A percentile compares a stretch with the other conserved stretches of the same genome.
Conservation (phyloP, 495 filamentous ascomycete species). For the Penicillium nucicola region DNA sequence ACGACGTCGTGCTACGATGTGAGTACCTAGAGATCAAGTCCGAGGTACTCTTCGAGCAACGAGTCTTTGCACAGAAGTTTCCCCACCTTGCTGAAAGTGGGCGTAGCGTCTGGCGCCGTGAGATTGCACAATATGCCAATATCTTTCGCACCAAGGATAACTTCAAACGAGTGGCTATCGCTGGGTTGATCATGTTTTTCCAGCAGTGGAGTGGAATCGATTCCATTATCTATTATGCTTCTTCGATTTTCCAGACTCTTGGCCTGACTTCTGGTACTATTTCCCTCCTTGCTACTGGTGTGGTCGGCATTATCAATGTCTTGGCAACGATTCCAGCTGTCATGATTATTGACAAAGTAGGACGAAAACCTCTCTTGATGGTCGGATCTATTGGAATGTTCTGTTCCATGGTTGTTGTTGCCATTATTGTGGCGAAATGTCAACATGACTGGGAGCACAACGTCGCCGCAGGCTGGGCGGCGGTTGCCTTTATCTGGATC, state of each 20-base stretch:
- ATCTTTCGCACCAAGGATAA: constrained; percentile 7
- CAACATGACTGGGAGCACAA: constrained; percentile 56
- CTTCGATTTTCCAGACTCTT: constrained; percentile 56
- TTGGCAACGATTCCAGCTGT: constrained; percentile 58
- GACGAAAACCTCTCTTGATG: constrained; percentile 61
- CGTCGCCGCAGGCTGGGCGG: constrained; percentile 64
- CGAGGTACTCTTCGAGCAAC: constrained; percentile 68
- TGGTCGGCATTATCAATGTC: constrained; percentile 66
- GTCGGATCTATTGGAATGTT: constrained; percentile 65
- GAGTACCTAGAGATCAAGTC: constrained; percentile 76
- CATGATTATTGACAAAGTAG: constrained; percentile 63
- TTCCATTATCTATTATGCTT: constrained; percentile 59
- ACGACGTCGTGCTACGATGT: constrained; percentile 64
- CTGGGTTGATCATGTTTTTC: constrained; percentile 3
- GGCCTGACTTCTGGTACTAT: constrained; percentile 45
- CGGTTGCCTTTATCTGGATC: constrained; percentile 72
- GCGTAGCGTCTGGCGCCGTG: not conserved
- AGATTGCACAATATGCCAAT: constrained; percentile 24
- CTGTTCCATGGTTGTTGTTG: constrained; percentile 58
- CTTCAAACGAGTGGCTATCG: not conserved
- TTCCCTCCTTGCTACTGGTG: constrained; percentile 57
- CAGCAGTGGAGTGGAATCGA: constrained; percentile 18
- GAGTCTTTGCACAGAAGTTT: constrained; percentile 61
- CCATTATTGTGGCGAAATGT: constrained; percentile 61
- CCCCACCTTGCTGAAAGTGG: constrained; percentile 45